These are phyloP conservation scores for Elongisporangium senticosum DNA, from an alignment of 352 stramenopile genomes.

Conservation along the genomic window DNA sequence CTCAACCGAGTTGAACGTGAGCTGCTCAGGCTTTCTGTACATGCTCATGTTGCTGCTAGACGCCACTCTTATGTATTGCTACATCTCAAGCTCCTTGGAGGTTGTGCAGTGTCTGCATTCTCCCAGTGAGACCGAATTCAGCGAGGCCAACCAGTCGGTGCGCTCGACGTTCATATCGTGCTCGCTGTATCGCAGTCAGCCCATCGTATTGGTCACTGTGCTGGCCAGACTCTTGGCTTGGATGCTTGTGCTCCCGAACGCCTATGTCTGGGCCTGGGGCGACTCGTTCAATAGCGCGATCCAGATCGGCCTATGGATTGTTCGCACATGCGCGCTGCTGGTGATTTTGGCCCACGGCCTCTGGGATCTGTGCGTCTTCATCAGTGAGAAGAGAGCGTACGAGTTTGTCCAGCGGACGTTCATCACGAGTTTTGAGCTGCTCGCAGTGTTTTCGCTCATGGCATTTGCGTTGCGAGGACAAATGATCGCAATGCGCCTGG, in stretches of 20 bases:
- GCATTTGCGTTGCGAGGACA: constrained; percentile 11
- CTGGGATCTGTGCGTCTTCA: constrained; percentile 22
- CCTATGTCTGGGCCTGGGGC: constrained; percentile 35
- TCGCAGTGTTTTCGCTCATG: constrained; percentile 11
- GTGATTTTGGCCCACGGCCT: constrained; percentile 21
- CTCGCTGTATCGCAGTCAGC: constrained; percentile 39
- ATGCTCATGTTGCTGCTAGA: constrained; percentile 30
- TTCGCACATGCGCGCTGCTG: constrained; percentile 28
- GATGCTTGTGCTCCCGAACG: constrained; percentile 49
- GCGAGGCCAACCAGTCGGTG: background rate
- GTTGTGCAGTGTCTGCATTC: constrained; percentile 15
- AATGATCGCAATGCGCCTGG: constrained; percentile 17
- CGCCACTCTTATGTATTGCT: constrained; percentile 20
- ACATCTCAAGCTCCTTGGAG: constrained; percentile 25
- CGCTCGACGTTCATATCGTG: constrained; percentile 22
- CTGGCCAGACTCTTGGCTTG: constrained; percentile 39
- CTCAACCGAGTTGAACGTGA: constrained; percentile 31
- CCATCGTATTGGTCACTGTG: constrained; percentile 21
- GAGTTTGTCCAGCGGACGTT: constrained; percentile 24
- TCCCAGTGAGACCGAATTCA: constrained; percentile 11
- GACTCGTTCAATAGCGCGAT: constrained; percentile 20
- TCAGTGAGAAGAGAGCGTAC: constrained; percentile 31
- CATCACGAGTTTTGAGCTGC: constrained; percentile 28
- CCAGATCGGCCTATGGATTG: constrained; percentile 33
- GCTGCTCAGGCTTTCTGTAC: constrained; percentile 40